Percentiles rank a stretch among this genome's conserved stretches.
Conservation (phyloP, 495 filamentous ascomycete genomes). For the Choiromyces venosus region DNA sequence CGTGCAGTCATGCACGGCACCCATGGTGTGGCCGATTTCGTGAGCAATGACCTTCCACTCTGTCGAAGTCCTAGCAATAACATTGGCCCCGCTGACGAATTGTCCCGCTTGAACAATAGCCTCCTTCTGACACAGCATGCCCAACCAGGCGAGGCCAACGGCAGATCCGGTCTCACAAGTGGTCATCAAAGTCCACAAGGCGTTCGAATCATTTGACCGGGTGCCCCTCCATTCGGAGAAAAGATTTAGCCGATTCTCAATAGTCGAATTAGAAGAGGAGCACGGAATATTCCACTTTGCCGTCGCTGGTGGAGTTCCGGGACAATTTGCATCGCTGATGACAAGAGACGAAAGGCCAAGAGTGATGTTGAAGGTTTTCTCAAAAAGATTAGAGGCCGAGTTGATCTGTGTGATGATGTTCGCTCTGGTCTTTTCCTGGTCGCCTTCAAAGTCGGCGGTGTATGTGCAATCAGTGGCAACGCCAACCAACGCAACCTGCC, state of each 20-base stretch:
- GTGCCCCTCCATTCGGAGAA: constrained; percentile 85
- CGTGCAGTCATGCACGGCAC: constrained; percentile 90
- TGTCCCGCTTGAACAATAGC: constrained; percentile 42
- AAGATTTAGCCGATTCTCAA: constrained; percentile 73
- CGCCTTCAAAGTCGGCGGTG: constrained; percentile 58
- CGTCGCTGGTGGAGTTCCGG: constrained; percentile 55
- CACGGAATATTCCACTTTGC: constrained; percentile 81
- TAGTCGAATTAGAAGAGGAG: constrained; percentile 50
- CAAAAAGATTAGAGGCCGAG: constrained; percentile 77
- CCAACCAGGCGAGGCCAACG: constrained; percentile 90
- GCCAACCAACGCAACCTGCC: constrained; percentile 84
- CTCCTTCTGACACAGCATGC: constrained; percentile 70
- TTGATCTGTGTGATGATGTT: constrained; percentile 84
- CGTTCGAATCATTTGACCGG: constrained; percentile 63
- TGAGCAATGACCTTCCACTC: constrained; percentile 98
- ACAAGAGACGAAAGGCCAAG: constrained; percentile 82
- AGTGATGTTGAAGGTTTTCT: constrained; percentile 87
- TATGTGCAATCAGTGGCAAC: constrained; percentile 92
- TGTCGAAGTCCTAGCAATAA: constrained; percentile 73
- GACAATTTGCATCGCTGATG: constrained; percentile 63
- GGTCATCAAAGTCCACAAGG: constrained; percentile 89
- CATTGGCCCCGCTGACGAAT: constrained; percentile 69
- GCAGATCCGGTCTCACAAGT: constrained; percentile 79
- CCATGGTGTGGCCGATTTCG: constrained; percentile 91
- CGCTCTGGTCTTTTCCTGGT: constrained; percentile 52